phyloP scores from a whole-genome alignment of 1,139 yeast species.

The Debaryomycetaceae sp. region DNA sequence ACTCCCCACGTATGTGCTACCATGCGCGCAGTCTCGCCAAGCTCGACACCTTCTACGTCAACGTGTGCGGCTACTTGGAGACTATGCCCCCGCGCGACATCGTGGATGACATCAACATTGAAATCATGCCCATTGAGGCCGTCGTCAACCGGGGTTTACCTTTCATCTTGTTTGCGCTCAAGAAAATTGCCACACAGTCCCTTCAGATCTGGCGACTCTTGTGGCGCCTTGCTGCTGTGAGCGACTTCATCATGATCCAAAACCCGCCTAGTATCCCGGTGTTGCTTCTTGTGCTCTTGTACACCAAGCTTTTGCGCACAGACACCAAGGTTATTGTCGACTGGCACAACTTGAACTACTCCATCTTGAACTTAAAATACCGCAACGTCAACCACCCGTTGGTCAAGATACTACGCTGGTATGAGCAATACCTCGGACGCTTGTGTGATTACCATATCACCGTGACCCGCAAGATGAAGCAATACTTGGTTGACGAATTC shows the following conservation, averaged over 20 bases:
- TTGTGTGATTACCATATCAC: slow-evolving; percentile 68
- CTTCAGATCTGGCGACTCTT: slow-evolving; percentile 42
- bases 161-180: slow-evolving; percentile 52
- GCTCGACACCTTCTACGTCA: slow-evolving; percentile 64
- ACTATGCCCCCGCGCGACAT: slow-evolving; percentile 49
- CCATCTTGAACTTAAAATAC: slow-evolving; percentile 70
- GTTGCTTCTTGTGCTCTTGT: slow-evolving; percentile 57
- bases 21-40: slow-evolving; percentile 80
- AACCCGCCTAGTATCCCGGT: slow-evolving; percentile 94
- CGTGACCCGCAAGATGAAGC: slow-evolving; percentile 74
- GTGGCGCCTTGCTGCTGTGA: slow-evolving; percentile 52
- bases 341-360: slow-evolving; percentile 94
- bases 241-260: slow-evolving; percentile 69
- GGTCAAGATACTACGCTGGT: slow-evolving; percentile 52
- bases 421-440: slow-evolving; percentile 57
- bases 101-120: slow-evolving; percentile 47
- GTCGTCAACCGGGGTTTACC: slow-evolving; percentile 46
- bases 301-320: slow-evolving; percentile 50
- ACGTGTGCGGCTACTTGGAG: slow-evolving; percentile 80
- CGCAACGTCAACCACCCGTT: slow-evolving; percentile 52
- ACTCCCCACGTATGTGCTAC: slow-evolving; percentile 92
- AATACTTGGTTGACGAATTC: slow-evolving; percentile 53
- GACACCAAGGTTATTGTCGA: slow-evolving; percentile 64
- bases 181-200: slow-evolving; percentile 59
- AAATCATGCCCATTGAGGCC: slow-evolving; percentile 46